Evolutionary conservation across 345 rosid species (phyloP).

Genomic region (Firmiana major): DNA sequence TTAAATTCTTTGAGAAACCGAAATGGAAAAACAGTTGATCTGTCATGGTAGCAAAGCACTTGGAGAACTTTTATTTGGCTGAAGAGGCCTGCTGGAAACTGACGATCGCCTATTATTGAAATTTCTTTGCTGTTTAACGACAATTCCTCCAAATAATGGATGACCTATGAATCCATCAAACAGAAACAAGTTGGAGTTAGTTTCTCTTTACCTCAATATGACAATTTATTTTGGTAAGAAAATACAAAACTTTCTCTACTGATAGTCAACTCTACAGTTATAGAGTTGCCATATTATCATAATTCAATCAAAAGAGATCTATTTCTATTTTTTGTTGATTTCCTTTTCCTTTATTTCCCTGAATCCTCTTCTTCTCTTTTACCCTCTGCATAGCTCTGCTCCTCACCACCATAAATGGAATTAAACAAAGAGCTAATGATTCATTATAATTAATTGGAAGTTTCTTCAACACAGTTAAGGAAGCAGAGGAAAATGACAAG

Average conservation of each 20-base stretch:
- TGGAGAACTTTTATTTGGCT: background rate
- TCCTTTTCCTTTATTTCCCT: too few species aligned
- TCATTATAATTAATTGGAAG: too few species aligned
- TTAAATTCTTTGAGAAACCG: background rate
- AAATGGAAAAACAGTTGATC: background rate
- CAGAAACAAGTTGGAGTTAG: background rate
- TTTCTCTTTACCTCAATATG: background rate
- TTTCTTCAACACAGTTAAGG: too few species aligned
- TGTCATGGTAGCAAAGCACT: background rate
- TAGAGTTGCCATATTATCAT: background rate
- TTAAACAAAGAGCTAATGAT: too few species aligned
- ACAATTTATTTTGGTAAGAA: background rate
- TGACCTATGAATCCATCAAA: constrained; percentile 1
- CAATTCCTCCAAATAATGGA: constrained; percentile 17
- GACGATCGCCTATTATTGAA: background rate
- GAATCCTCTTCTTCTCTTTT: too few species aligned
- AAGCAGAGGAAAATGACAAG: too few species aligned
- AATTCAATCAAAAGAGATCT: background rate
- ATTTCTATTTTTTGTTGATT: too few species aligned
- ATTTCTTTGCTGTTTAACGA: background rate
- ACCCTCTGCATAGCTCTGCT: too few species aligned
- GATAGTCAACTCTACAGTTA: background rate
- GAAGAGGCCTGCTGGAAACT: background rate
- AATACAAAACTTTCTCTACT: background rate
- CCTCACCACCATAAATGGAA: too few species aligned